phyloP scores from a whole-genome alignment of 192 early-diverging fungal genomes.

The Bifiguratus adelaidae region DNA sequence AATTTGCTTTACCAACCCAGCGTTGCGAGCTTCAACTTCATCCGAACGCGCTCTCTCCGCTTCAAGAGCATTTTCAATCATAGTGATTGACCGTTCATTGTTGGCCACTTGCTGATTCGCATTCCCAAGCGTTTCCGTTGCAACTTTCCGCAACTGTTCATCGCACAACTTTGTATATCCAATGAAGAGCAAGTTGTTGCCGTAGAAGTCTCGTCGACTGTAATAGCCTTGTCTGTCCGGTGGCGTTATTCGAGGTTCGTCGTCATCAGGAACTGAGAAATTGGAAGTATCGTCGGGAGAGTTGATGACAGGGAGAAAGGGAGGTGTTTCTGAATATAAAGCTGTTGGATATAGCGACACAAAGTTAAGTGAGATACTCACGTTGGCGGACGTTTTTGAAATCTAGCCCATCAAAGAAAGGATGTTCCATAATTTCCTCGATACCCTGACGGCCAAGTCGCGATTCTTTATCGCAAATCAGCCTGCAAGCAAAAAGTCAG shows the following conservation, averaged over 20 bases:
- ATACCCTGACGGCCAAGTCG: conserved; percentile 56
- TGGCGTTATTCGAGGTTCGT: conserved; percentile 34
- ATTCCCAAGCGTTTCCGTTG: too few species aligned
- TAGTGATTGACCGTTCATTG: too few species aligned
- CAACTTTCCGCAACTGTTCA: too few species aligned
- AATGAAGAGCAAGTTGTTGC: conserved; percentile 76
- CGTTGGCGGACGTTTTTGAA: conserved; percentile 41
- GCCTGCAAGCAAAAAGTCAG: conserved; percentile 17
- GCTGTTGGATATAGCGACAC: neutral
- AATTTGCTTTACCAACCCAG: too few species aligned
- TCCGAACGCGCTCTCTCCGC: too few species aligned
- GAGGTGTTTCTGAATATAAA: conserved; percentile 39
- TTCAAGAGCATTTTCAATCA: too few species aligned
- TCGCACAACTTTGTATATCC: too few species aligned
- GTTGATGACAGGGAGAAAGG: conserved; percentile 80
- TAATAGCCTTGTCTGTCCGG: conserved; percentile 32
- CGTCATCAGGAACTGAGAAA: conserved; percentile 75
- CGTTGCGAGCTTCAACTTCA: too few species aligned
- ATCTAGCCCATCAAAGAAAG: conserved; percentile 55
- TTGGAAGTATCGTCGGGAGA: conserved; percentile 83
- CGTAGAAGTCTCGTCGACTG: conserved; percentile 51
- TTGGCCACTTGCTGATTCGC: too few species aligned
- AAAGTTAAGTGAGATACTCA: conserved; percentile 4
- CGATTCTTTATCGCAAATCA: conserved; percentile 60
- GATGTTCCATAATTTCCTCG: conserved; percentile 51